Percentiles rank a stretch among this genome's conserved stretches.
Evolutionary conservation across 768 basidiomycete genomes (phyloP).

Genomic region (Botryobasidium botryosum): DNA sequence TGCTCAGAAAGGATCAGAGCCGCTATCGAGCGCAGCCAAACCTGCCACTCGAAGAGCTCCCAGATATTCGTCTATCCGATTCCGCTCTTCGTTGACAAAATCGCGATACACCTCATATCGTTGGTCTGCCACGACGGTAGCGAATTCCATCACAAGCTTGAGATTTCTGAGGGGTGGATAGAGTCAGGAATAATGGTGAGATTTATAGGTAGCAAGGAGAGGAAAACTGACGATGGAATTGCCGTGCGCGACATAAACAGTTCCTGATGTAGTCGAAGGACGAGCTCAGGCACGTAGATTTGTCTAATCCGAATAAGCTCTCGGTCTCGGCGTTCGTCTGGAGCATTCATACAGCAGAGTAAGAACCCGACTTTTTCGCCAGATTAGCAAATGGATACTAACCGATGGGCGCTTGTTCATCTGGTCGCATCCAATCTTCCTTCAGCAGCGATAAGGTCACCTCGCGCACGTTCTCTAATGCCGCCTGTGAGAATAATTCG

Average conservation of each 20-base stretch:
- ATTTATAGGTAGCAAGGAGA: no score
- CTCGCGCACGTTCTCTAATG: conserved; percentile 42
- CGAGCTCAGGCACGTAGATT: conserved; percentile 76
- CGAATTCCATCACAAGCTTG: conserved; percentile 53
- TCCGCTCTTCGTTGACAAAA: conserved; percentile 48
- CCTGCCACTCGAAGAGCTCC: conserved; percentile 53
- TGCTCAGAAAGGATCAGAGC: conserved; percentile 28
- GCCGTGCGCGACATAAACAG: conserved; percentile 44
- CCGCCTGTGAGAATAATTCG: not conserved
- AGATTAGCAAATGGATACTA: no score
- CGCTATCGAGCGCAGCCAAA: conserved; percentile 51
- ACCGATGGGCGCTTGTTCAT: no score
- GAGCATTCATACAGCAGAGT: no score
- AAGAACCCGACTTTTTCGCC: no score
- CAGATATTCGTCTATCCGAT: conserved; percentile 55
- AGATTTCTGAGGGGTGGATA: conserved; percentile 51
- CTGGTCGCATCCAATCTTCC: conserved; percentile 65
- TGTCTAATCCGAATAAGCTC: conserved; percentile 74
- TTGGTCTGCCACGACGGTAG: conserved; percentile 78
- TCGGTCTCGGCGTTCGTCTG: conserved; percentile 25
- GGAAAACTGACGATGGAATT: no score
- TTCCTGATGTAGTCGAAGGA: conserved; percentile 66
- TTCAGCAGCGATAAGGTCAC: conserved; percentile 54
- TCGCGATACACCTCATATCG: conserved; percentile 74
- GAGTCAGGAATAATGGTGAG: no score